Evolutionary conservation across 345 rosid species (phyloP).

Genomic region (Eucalyptus decipiens): DNA sequence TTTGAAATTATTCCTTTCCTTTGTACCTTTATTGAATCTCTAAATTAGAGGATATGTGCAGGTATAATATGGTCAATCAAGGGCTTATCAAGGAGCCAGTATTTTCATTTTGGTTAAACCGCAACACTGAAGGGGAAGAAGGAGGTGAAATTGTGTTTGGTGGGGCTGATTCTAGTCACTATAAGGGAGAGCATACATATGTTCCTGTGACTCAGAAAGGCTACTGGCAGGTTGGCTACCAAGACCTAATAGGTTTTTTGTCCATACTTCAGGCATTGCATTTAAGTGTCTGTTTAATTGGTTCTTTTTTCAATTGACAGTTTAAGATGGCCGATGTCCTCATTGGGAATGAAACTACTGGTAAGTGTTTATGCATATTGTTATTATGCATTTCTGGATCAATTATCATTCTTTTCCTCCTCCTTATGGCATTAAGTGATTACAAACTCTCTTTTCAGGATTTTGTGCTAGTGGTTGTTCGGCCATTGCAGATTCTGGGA

Average conservation of each 20-base stretch:
- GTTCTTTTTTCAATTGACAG: constrained; percentile 10
- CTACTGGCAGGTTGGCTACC: constrained; percentile 71
- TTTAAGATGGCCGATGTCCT: constrained; percentile 86
- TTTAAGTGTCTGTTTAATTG: background rate
- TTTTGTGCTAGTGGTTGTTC: constrained; percentile 53
- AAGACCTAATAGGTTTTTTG: background rate
- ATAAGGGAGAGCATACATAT: constrained; percentile 74
- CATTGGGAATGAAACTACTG: constrained; percentile 69
- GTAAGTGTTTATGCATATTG: constrained; percentile 11
- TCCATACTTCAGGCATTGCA: background rate
- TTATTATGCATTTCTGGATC: background rate
- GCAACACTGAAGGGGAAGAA: constrained; percentile 50
- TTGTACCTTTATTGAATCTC: background rate
- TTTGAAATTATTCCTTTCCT: background rate
- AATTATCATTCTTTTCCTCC: background rate
- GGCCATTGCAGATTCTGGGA: constrained; percentile 94
- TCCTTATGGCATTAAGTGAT: background rate
- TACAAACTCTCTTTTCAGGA: constrained; percentile 20
- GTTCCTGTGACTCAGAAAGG: constrained; percentile 89
- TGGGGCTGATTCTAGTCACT: constrained; percentile 69
- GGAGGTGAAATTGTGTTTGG: constrained; percentile 96
- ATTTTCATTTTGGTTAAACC: constrained; percentile 93
- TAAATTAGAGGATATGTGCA: background rate
- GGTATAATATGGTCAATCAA: constrained; percentile 84
- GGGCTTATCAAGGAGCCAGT: constrained; percentile 70